A percentile compares a stretch with the other conserved stretches of the same genome.
phyloP scores from a whole-genome alignment of 305 asterid genomes.

The Caryopteris hybrid region DNA sequence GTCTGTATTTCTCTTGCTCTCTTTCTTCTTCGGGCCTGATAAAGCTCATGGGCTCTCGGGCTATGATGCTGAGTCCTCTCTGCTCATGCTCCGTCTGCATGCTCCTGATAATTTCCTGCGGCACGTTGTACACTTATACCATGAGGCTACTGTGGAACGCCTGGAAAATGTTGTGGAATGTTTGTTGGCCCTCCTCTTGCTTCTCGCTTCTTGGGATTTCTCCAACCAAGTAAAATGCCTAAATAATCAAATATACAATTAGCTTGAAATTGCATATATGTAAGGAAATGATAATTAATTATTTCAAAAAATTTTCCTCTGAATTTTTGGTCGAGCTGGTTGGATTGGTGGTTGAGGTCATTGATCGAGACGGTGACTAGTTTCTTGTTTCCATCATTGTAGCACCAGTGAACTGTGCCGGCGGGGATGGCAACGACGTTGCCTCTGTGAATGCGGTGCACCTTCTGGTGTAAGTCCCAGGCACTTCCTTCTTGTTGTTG shows the following conservation, averaged over 20 bases:
- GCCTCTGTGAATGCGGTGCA: slow-evolving; percentile 53
- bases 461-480: slow-evolving; percentile 57
- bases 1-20: not conserved
- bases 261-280: too few relatives aligned
- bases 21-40: slow-evolving; percentile 39
- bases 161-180: slow-evolving; percentile 45
- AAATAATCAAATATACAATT: too few relatives aligned
- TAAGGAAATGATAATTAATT: too few relatives aligned
- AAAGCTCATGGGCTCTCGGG: slow-evolving; percentile 34
- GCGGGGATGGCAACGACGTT: slow-evolving; percentile 63
- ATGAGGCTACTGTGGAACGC: slow-evolving; percentile 41
- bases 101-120: slow-evolving; percentile 27
- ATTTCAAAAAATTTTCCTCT: too few relatives aligned
- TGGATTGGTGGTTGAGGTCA: slow-evolving; percentile 60
- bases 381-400: slow-evolving; percentile 57
- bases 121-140: slow-evolving; percentile 55
- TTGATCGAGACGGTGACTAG: slow-evolving; percentile 53
- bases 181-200: slow-evolving; percentile 14
- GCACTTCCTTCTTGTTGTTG: not conserved
- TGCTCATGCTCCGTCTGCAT: slow-evolving; percentile 36
- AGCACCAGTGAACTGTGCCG: slow-evolving; percentile 66
- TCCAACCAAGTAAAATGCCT: slow-evolving; percentile 73
- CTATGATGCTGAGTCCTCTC: slow-evolving; percentile 52
- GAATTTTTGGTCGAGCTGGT: slow-evolving; percentile 69
- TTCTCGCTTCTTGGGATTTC: slow-evolving; percentile 24